phyloP scores from a whole-genome alignment of 225 moss, liverwort and hornwort species.

The Sphagnum contortum region DNA sequence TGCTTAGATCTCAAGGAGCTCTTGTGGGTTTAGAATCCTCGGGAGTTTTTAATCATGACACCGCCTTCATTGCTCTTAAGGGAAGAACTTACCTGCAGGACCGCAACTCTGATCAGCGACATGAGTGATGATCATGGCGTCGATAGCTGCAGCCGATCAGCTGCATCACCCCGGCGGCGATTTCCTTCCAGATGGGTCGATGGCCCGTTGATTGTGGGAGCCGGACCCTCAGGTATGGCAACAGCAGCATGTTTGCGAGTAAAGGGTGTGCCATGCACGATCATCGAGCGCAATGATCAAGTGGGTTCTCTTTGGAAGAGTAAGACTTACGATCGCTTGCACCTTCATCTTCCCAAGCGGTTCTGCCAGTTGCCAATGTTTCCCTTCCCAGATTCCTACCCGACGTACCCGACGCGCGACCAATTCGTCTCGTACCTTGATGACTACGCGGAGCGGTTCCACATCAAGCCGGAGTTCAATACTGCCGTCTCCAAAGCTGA shows the following conservation, averaged over 20 bases:
- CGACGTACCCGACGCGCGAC: slow-evolving; percentile 33
- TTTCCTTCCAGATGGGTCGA: too few species aligned
- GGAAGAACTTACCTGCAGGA: too few species aligned
- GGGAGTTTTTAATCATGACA: too few species aligned
- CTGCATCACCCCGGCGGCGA: too few species aligned
- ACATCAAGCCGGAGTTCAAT: slow-evolving; percentile 18
- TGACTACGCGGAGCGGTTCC: slow-evolving; percentile 15
- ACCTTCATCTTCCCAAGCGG: slow-evolving; percentile 40
- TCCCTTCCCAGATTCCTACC: slow-evolving; percentile 31
- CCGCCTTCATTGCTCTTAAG: too few species aligned
- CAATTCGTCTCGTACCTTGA: slow-evolving; percentile 45
- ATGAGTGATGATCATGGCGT: too few species aligned
- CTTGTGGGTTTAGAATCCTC: too few species aligned
- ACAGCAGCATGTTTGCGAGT: slow-evolving; percentile 15
- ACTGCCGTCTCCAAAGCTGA: slow-evolving; percentile 15
- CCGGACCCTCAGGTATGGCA: slow-evolving; percentile 20
- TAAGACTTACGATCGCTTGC: slow-evolving; percentile 35
- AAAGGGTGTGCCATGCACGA: slow-evolving; percentile 9
- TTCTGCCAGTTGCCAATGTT: slow-evolving; percentile 40
- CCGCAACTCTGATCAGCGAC: too few species aligned
- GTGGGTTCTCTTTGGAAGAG: slow-evolving; percentile 31
- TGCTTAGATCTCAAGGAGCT: too few species aligned
- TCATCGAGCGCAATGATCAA: slow-evolving; percentile 19
- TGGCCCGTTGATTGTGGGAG: slow-evolving; percentile 17
- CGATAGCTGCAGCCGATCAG: too few species aligned